Percentiles rank a stretch among this genome's conserved stretches.
phyloP scores from a whole-genome alignment of 192 early-diverging fungal genomes.

The Spizellomyces sp. region DNA sequence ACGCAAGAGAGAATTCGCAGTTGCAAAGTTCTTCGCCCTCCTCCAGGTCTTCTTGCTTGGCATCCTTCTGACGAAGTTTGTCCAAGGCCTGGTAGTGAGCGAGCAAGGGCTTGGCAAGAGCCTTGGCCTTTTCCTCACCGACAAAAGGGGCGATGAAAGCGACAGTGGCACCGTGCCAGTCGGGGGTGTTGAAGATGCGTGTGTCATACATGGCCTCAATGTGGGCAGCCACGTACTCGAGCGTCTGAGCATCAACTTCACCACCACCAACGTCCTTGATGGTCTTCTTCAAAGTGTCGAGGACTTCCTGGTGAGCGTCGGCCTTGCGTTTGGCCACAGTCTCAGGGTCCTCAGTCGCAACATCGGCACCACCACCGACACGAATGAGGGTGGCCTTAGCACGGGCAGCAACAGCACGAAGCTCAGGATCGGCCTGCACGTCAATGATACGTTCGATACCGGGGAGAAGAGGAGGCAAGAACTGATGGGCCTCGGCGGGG shows the following conservation, averaged over 20 bases:
- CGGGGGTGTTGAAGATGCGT: slow-evolving; percentile 65
- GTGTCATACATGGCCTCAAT: slow-evolving; percentile 62
- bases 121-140: slow-evolving; percentile 52
- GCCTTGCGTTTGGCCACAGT: slow-evolving; percentile 43
- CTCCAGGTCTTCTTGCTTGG: slow-evolving; percentile 34
- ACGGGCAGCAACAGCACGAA: slow-evolving; percentile 69
- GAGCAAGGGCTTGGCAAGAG: slow-evolving; percentile 49
- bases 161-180: slow-evolving; percentile 65
- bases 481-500: slow-evolving; percentile 76
- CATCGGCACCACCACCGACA: slow-evolving; percentile 62
- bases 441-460: slow-evolving; percentile 77
- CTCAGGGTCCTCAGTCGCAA: slow-evolving; percentile 55
- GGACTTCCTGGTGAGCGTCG: slow-evolving; percentile 35
- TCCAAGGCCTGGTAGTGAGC: slow-evolving; percentile 46
- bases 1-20: slow-evolving; percentile 82
- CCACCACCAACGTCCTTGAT: slow-evolving; percentile 54
- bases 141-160: slow-evolving; percentile 62
- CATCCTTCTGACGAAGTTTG: slow-evolving; percentile 39
- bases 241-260: slow-evolving; percentile 42
- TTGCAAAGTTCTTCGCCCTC: slow-evolving; percentile 66
- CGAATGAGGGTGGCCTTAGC: slow-evolving; percentile 69
- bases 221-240: slow-evolving; percentile 62
- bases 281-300: slow-evolving; percentile 45
- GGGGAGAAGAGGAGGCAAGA: slow-evolving; percentile 77
- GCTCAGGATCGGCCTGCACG: slow-evolving; percentile 75